Conservation (phyloP, 1,284 basidiomycete genomes). For the Cutaneotrichosporon spelunceum region DNA sequence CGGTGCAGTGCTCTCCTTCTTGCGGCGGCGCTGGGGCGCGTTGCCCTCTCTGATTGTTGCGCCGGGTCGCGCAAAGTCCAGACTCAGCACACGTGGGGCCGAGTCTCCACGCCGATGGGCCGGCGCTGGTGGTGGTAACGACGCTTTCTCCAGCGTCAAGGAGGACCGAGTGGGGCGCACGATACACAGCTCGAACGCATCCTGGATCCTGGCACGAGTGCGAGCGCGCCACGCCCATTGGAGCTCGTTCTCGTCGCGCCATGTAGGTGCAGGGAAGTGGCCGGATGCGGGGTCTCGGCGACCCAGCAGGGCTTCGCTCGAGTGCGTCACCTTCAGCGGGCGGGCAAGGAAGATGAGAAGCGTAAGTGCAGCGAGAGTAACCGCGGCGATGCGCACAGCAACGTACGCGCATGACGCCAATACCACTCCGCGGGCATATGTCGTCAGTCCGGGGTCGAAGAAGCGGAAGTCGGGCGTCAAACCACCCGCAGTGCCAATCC, state of each 20-base stretch:
- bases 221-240: conserved; percentile 72
- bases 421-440: conserved; percentile 69
- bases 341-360: conserved; percentile 3
- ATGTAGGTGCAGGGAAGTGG: conserved; percentile 48
- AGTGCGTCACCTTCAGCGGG: conserved; percentile 16
- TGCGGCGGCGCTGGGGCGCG: background rate
- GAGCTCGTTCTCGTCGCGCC: conserved; percentile 40
- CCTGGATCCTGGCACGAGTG: conserved; percentile 66
- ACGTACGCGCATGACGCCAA: conserved; percentile 73
- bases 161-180: conserved; percentile 16
- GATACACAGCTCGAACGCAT: conserved; percentile 75
- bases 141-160: background rate
- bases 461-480: conserved; percentile 64
- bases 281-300: conserved; percentile 34
- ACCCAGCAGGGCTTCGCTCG: background rate
- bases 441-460: conserved; percentile 63
- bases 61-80: background rate
- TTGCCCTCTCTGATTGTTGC: background rate
- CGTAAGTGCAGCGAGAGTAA: conserved; percentile 48
- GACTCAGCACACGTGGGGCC: background rate
- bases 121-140: background rate
- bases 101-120: background rate
- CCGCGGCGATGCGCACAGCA: conserved; percentile 63
- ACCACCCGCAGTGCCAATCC: conserved; percentile 41
- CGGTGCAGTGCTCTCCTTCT: background rate